Evolutionary conservation across 768 basidiomycete genomes (phyloP).

Genomic region (Flagelloscypha sp.): DNA sequence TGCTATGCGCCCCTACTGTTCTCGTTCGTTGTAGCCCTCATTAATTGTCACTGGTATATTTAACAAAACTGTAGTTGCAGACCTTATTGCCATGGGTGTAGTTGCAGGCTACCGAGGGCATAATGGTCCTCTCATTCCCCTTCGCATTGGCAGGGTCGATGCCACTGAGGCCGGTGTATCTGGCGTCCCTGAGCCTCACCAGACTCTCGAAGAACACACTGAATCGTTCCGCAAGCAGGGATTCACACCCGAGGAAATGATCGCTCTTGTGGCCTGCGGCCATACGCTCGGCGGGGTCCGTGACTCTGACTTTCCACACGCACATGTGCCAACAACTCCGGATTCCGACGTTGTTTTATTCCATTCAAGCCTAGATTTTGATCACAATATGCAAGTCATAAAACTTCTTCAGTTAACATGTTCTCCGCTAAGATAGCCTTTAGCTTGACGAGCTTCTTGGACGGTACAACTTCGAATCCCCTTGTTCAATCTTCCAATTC

Average conservation of each 20-base stretch:
- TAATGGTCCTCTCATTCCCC: constrained; percentile 12
- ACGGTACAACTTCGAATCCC: constrained; percentile 7
- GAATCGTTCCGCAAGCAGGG: constrained; percentile 11
- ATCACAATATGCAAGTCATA: too few species aligned
- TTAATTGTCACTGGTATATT: background rate
- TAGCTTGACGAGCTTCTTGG: constrained; percentile 7
- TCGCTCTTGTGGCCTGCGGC: constrained; percentile 10
- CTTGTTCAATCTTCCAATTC: constrained; percentile 7
- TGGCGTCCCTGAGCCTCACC: constrained; percentile 18
- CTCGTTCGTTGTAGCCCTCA: constrained; percentile 23
- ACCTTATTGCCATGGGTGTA: constrained; percentile 14
- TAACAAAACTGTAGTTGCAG: constrained; percentile 14
- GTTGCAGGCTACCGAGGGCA: constrained; percentile 11
- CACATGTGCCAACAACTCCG: constrained; percentile 4
- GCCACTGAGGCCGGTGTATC: constrained; percentile 13
- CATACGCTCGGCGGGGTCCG: constrained; percentile 6
- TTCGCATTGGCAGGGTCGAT: constrained; percentile 15
- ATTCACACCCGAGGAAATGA: constrained; percentile 11
- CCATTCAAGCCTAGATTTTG: too few species aligned
- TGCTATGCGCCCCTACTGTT: constrained; percentile 35
- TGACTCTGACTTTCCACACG: constrained; percentile 6
- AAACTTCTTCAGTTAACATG: too few species aligned
- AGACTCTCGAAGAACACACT: constrained; percentile 9
- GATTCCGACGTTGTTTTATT: too few species aligned
- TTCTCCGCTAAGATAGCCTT: background rate